These are phyloP conservation scores for Alternaria conjuncta DNA, from an alignment of 2,329 filamentous ascomycete species.

Conservation along the genomic window DNA sequence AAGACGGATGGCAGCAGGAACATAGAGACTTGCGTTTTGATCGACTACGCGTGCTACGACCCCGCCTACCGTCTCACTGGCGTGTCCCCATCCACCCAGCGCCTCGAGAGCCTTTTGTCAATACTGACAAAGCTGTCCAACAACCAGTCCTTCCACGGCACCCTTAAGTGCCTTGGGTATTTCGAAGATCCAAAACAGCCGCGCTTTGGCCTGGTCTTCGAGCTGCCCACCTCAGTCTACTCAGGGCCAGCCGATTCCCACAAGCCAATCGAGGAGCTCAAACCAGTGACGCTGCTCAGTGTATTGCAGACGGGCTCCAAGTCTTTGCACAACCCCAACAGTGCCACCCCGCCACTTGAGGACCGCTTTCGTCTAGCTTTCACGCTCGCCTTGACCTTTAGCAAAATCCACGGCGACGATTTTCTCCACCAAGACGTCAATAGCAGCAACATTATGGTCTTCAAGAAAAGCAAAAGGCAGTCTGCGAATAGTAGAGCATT, in stretches of 20 bases:
- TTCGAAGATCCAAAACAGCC: constrained; percentile 75
- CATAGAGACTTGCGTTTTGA: constrained; percentile 63
- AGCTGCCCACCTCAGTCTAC: constrained; percentile 65
- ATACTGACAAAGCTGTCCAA: constrained; percentile 39
- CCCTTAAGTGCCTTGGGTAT: constrained; percentile 69
- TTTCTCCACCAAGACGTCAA: constrained; percentile 74
- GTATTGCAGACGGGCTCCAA: constrained; percentile 56
- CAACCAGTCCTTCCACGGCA: constrained; percentile 46
- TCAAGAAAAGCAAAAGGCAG: constrained; percentile 55
- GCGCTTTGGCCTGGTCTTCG: constrained; percentile 76
- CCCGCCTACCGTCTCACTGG: constrained; percentile 55
- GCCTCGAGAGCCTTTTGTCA: constrained; percentile 51
- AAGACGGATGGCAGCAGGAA: constrained; percentile 44
- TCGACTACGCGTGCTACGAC: constrained; percentile 70
- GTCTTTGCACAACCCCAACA: constrained; percentile 50
- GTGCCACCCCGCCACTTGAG: constrained; percentile 64
- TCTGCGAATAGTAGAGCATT: constrained; percentile 51
- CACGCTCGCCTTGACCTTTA: constrained; percentile 74
- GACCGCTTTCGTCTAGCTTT: constrained; percentile 77
- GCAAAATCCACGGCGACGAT: constrained; percentile 72
- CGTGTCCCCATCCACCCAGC: constrained; percentile 54
- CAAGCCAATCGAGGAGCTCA: constrained; percentile 42
- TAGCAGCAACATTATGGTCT: constrained; percentile 72
- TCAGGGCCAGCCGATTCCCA: constrained; percentile 62
- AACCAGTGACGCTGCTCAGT: constrained; percentile 55